phyloP scores from a whole-genome alignment of 148 eudicot species.

The Oxyria digyna region DNA sequence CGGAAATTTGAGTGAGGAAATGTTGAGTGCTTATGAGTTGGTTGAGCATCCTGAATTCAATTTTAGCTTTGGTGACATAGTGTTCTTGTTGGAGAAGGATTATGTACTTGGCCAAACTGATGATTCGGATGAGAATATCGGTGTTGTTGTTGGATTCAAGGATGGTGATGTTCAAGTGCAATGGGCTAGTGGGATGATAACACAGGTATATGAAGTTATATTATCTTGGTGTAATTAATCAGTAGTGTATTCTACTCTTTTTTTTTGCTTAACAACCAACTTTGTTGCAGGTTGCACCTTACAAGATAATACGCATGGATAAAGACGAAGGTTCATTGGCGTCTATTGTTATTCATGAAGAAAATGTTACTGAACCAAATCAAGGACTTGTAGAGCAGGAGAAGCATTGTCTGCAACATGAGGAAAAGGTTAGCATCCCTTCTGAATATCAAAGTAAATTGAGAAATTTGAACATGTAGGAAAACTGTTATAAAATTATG shows the following conservation, averaged over 20 bases:
- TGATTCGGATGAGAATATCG: constrained; percentile 24
- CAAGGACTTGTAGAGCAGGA: constrained; percentile 32
- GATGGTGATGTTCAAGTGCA: constrained; percentile 57
- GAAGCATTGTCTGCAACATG: constrained; percentile 22
- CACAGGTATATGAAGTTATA: constrained; percentile 32
- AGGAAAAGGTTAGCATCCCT: constrained; percentile 29
- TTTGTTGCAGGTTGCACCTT: constrained; percentile 55
- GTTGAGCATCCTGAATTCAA: constrained; percentile 78
- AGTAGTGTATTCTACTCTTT: neutral
- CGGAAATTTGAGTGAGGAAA: constrained; percentile 37
- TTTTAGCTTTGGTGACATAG: constrained; percentile 59
- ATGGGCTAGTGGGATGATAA: constrained; percentile 67
- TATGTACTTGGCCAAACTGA: constrained; percentile 12
- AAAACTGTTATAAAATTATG: too few relatives aligned
- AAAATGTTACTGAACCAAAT: constrained; percentile 22
- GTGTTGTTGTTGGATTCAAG: constrained; percentile 51
- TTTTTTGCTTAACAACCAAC: neutral
- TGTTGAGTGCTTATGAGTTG: constrained; percentile 89
- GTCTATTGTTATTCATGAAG: constrained; percentile 22
- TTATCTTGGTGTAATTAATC: too few relatives aligned
- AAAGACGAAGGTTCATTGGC: constrained; percentile 48
- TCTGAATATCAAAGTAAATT: neutral
- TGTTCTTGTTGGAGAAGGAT: constrained; percentile 35
- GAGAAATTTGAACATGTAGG: neutral
- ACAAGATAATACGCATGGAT: constrained; percentile 51